These are phyloP conservation scores for Skeletonema marinoi DNA, from an alignment of 108 stramenopile species.

Conservation along the genomic window DNA sequence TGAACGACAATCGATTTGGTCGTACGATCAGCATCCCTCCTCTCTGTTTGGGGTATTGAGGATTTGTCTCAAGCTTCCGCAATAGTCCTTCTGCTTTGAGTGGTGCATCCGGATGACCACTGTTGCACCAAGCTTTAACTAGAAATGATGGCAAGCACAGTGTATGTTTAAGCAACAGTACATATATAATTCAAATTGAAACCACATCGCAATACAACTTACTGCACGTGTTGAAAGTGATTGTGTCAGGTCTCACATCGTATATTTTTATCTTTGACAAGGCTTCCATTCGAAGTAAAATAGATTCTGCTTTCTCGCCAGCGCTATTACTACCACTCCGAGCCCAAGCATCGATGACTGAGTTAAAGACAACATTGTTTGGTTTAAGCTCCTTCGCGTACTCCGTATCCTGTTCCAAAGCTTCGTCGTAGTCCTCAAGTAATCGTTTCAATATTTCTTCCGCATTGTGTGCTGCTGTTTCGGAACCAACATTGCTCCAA, in stretches of 20 bases:
- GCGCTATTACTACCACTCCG: slow-evolving; percentile 43
- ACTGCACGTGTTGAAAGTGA: slow-evolving; percentile 67
- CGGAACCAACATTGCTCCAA: slow-evolving; percentile 32
- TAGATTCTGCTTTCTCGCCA: slow-evolving; percentile 49
- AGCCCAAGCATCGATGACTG: slow-evolving; percentile 68
- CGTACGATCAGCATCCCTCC: slow-evolving; percentile 42
- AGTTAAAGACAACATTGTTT: slow-evolving; percentile 67
- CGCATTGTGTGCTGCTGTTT: slow-evolving; percentile 38
- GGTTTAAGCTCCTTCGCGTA: slow-evolving; percentile 37
- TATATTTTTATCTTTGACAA: slow-evolving; percentile 28
- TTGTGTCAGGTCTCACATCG: slow-evolving; percentile 60
- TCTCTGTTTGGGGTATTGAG: slow-evolving; percentile 31
- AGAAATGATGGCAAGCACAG: slow-evolving; percentile 47
- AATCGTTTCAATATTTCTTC: slow-evolving; percentile 48
- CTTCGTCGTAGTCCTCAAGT: slow-evolving; percentile 33
- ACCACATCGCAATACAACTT: slow-evolving; percentile 28
- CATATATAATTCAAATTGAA: slow-evolving; percentile 1
- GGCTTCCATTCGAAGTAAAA: slow-evolving; percentile 61
- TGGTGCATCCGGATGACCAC: slow-evolving; percentile 56
- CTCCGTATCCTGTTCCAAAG: slow-evolving; percentile 20
- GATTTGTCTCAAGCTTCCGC: slow-evolving; percentile 50
- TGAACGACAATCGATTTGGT: slow-evolving; percentile 65
- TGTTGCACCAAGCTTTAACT: slow-evolving; percentile 59
- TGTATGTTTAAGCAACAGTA: slow-evolving; percentile 33
- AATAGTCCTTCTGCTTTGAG: slow-evolving; percentile 61